Percentiles rank a stretch among this genome's conserved stretches.
phyloP scores from a whole-genome alignment of 2,329 filamentous ascomycete genomes.

The Plenodomus biglobosus region DNA sequence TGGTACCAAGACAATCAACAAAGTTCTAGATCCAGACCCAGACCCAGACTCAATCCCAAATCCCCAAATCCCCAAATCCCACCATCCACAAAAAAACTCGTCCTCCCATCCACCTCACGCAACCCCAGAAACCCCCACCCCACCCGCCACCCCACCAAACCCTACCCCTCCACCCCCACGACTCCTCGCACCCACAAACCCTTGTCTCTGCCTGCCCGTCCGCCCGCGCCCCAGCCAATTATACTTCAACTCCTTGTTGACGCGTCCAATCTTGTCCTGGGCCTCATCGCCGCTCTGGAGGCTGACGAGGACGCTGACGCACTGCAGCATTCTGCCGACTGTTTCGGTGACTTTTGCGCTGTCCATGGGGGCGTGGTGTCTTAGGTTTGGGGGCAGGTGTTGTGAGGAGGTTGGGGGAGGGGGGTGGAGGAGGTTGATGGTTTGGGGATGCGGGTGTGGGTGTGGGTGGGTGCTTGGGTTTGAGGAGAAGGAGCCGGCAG shows the following conservation, averaged over 20 bases:
- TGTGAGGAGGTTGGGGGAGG: constrained; percentile 19
- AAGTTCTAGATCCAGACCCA: too few relatives aligned
- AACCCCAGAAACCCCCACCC: not conserved
- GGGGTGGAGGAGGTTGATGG: constrained; percentile 4
- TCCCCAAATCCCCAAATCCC: too few relatives aligned
- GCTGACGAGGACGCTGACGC: constrained; percentile 83
- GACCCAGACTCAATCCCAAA: too few relatives aligned
- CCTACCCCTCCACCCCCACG: constrained; percentile 7
- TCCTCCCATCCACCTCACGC: not conserved
- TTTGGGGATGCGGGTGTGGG: not conserved
- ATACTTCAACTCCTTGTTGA: constrained; percentile 86
- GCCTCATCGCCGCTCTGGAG: constrained; percentile 71
- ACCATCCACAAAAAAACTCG: too few relatives aligned
- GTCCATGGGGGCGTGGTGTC: constrained; percentile 40
- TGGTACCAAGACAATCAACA: too few relatives aligned
- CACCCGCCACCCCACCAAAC: not conserved
- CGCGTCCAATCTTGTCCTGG: constrained; percentile 76
- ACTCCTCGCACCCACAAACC: constrained; percentile 69
- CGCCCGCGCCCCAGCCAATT: constrained; percentile 93
- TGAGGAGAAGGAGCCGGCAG: constrained; percentile 51
- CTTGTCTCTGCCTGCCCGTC: constrained; percentile 84
- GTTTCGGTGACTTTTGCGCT: constrained; percentile 86
- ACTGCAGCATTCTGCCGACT: constrained; percentile 93
- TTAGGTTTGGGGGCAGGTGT: constrained; percentile 22
- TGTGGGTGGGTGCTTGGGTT: constrained; percentile 24